These are phyloP conservation scores for Licmophora abbreviata DNA, from an alignment of 108 stramenopile species.

Conservation along the genomic window DNA sequence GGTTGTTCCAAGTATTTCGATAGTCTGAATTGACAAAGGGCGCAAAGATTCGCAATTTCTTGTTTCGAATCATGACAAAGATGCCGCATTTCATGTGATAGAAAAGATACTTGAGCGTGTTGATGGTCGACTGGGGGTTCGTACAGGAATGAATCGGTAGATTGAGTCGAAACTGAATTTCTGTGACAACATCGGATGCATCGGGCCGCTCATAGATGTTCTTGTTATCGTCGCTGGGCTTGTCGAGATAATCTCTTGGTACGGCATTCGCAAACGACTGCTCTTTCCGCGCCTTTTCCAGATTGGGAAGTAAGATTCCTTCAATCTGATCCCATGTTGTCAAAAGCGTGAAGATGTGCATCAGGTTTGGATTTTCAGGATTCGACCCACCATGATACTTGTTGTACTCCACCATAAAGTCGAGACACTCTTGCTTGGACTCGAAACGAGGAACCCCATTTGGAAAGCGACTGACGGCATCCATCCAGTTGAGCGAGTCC, in stretches of 20 bases:
- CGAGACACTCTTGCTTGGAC: conserved; percentile 48
- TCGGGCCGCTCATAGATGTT: conserved; percentile 65
- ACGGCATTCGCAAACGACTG: conserved; percentile 41
- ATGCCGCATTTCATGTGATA: conserved; percentile 99
- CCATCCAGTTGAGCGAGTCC: conserved; percentile 71
- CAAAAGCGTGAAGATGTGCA: conserved; percentile 84
- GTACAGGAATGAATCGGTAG: conserved; percentile 79
- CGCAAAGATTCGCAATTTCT: conserved; percentile 85
- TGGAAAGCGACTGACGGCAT: conserved; percentile 61
- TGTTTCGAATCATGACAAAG: conserved; percentile 91
- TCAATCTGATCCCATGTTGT: conserved; percentile 84
- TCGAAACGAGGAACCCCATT: conserved; percentile 83
- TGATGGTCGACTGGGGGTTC: conserved; percentile 58
- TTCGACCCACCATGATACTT: conserved; percentile 68
- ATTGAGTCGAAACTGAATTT: conserved; percentile 73
- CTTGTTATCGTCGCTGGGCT: conserved; percentile 28
- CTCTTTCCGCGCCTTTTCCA: conserved; percentile 72
- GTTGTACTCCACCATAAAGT: conserved; percentile 75
- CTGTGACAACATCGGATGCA: conserved; percentile 38
- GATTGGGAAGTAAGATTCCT: conserved; percentile 55
- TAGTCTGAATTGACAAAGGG: conserved; percentile 92
- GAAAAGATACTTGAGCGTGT: conserved; percentile 94
- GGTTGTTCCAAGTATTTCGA: conserved; percentile 82
- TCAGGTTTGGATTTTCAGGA: conserved; percentile 71
- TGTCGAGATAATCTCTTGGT: conserved; percentile 40